phyloP scores from a whole-genome alignment of 257 asterid genomes.

The Forsythia suspensa region DNA sequence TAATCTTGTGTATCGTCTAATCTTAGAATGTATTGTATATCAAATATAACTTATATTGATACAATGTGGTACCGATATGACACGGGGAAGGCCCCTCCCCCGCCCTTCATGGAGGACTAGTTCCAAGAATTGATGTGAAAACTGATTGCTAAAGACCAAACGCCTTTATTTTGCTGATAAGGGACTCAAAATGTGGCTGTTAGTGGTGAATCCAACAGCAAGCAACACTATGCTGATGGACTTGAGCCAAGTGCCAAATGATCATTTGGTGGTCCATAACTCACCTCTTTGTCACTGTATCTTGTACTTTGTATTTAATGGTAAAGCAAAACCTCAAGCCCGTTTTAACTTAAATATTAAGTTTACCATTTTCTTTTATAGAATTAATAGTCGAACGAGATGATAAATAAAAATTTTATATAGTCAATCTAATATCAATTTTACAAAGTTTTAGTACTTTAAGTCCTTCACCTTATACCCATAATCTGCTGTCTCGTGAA shows the following conservation, averaged over 20 bases:
- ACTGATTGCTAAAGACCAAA: constrained; percentile 8
- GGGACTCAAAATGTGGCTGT: constrained; percentile 24
- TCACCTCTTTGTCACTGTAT: neutral
- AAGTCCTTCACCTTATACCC: neutral
- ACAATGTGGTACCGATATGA: neutral
- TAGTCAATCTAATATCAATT: neutral
- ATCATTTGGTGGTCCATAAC: constrained; percentile 39
- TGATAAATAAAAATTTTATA: too few species aligned
- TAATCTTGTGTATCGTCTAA: too few species aligned
- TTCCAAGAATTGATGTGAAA: constrained; percentile 33
- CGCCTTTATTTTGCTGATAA: constrained; percentile 25
- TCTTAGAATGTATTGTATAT: too few species aligned
- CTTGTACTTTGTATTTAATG: neutral
- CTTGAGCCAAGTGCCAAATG: constrained; percentile 29
- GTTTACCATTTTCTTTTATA: neutral
- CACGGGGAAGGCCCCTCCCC: neutral
- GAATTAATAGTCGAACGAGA: neutral
- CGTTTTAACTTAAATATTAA: neutral
- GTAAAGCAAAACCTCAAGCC: neutral
- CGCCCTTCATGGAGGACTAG: constrained; percentile 11
- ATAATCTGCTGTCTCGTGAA: neutral
- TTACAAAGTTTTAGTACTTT: neutral
- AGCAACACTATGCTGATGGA: constrained; percentile 20
- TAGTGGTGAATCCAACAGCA: constrained; percentile 30
- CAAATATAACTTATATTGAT: neutral